A percentile compares a stretch with the other conserved stretches of the same genome.
Evolutionary conservation across 1,284 basidiomycete genomes (phyloP).

Genomic region (Vanrija pseudolonga): DNA sequence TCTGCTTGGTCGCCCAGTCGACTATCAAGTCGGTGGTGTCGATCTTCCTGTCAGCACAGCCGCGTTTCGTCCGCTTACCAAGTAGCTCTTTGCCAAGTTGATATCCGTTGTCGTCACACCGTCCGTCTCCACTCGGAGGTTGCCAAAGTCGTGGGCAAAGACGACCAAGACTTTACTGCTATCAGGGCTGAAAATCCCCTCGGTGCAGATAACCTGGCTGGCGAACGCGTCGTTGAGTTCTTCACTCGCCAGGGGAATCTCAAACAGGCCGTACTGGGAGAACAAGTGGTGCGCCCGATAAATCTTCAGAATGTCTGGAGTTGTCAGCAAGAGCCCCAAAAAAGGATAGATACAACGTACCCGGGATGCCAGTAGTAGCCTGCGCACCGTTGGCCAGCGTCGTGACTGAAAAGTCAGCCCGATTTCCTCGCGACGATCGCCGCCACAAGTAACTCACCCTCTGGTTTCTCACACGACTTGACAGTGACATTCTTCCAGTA

Average conservation of each 20-base stretch:
- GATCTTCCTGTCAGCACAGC: conserved; percentile 55
- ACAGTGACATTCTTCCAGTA: conserved; percentile 85
- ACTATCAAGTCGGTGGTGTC: conserved; percentile 79
- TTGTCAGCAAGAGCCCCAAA: no score
- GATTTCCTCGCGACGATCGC: no score
- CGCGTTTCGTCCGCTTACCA: conserved; percentile 54
- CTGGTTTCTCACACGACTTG: conserved; percentile 70
- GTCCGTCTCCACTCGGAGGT: conserved; percentile 73
- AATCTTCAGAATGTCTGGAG: conserved; percentile 69
- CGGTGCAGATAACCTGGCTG: conserved; percentile 73
- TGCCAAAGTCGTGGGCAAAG: conserved; percentile 88
- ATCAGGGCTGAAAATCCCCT: conserved; percentile 53
- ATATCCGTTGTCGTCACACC: conserved; percentile 69
- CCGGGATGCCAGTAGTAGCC: conserved; percentile 35
- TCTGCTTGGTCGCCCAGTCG: conserved; percentile 61
- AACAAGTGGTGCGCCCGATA: conserved; percentile 77
- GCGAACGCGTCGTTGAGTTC: conserved; percentile 67
- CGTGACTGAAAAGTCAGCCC: not conserved
- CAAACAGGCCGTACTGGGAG: conserved; percentile 66
- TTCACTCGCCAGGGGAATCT: conserved; percentile 67
- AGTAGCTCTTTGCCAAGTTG: conserved; percentile 71
- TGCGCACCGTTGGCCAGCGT: not conserved
- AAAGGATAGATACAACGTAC: no score
- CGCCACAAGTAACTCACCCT: conserved; percentile 30
- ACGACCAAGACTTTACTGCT: conserved; percentile 61